Conservation (phyloP, 139 green algal genomes). For the Edaphochlamys debaryana region DNA sequence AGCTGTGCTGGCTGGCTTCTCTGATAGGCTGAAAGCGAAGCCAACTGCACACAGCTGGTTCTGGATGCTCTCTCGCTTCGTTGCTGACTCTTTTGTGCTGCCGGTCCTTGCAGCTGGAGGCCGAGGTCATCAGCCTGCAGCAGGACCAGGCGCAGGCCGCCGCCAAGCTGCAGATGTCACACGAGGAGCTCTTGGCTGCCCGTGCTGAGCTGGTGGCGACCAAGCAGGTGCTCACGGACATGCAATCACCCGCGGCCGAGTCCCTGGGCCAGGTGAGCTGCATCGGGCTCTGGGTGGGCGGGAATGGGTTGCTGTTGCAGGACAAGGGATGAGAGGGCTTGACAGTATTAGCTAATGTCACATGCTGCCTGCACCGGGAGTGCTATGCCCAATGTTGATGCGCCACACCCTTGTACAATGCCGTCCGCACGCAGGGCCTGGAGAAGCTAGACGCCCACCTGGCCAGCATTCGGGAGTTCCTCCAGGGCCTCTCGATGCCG, state of each 20-base stretch:
- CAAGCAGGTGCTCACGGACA: background rate
- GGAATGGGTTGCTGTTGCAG: background rate
- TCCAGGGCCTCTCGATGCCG: conserved; percentile 17
- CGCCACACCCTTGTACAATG: too few relatives aligned
- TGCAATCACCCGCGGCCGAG: background rate
- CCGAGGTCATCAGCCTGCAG: conserved; percentile 33
- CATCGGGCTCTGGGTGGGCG: too few relatives aligned
- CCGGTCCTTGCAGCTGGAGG: conserved; percentile 40
- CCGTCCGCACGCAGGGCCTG: conserved; percentile 11
- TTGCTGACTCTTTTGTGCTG: too few relatives aligned
- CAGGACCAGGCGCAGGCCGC: conserved; percentile 34
- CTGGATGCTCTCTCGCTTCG: too few relatives aligned
- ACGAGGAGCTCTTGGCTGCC: conserved; percentile 9
- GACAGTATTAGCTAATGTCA: too few relatives aligned
- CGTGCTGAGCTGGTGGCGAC: background rate
- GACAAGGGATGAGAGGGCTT: too few relatives aligned
- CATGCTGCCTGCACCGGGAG: too few relatives aligned
- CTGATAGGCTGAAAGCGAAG: too few relatives aligned
- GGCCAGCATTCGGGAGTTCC: conserved; percentile 13
- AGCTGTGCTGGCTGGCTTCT: too few relatives aligned
- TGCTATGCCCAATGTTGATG: too few relatives aligned
- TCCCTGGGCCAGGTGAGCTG: background rate
- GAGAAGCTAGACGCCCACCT: conserved; percentile 20
- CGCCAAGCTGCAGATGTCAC: conserved; percentile 27
- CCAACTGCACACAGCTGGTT: too few relatives aligned